These are phyloP conservation scores for Monarda citriodora DNA, from an alignment of 305 asterid species.

Conservation along the genomic window DNA sequence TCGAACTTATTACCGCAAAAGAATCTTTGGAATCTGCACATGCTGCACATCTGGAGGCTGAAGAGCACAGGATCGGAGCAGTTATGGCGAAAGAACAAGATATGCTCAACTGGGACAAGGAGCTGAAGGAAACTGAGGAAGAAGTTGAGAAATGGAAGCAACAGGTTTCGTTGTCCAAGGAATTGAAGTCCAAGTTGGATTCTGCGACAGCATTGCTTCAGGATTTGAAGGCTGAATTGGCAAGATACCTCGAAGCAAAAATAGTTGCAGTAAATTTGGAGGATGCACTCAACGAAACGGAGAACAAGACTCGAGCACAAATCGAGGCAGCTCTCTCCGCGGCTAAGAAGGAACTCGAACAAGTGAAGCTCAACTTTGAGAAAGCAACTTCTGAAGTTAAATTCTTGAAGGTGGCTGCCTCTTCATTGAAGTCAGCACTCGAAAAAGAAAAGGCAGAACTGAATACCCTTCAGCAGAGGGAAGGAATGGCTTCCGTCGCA, in stretches of 20 bases:
- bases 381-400: conserved; percentile 58
- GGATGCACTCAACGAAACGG: conserved; percentile 30
- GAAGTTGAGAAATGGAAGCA: conserved; percentile 59
- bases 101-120: conserved; percentile 80
- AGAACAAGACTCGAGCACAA: conserved; percentile 50
- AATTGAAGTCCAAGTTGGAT: conserved; percentile 63
- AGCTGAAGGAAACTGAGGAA: conserved; percentile 70
- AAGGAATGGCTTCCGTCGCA: conserved; percentile 85
- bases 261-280: conserved; percentile 27
- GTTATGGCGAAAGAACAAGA: conserved; percentile 92
- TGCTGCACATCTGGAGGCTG: conserved; percentile 90
- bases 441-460: conserved; percentile 73
- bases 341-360: conserved; percentile 83
- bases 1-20: conserved; percentile 80
- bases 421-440: conserved; percentile 63
- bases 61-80: conserved; percentile 88
- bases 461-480: conserved; percentile 60
- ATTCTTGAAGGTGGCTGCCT: conserved; percentile 73
- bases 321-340: conserved; percentile 57
- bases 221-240: conserved; percentile 77
- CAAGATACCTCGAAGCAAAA: conserved; percentile 82
- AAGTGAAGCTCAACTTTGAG: conserved; percentile 67
- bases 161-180: conserved; percentile 55
- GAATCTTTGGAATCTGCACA: conserved; percentile 90
- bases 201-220: conserved; percentile 55